These are phyloP conservation scores for Dysphania ambrosioides DNA, from an alignment of 148 eudicot genomes.

Conservation along the genomic window DNA sequence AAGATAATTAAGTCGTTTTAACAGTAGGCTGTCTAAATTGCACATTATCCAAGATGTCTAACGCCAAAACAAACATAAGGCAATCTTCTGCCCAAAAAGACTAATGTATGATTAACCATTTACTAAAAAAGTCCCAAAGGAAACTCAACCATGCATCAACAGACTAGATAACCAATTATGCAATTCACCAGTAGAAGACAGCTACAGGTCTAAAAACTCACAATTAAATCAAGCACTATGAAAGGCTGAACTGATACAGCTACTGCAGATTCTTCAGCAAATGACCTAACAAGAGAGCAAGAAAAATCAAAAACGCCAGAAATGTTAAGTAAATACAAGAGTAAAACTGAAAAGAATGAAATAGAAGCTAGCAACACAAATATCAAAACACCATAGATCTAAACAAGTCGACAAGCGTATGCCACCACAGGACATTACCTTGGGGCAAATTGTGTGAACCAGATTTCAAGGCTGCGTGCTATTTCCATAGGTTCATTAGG, in stretches of 20 bases:
- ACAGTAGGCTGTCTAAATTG: background rate
- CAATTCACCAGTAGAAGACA: background rate
- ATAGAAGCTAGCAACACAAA: background rate
- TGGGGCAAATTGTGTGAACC: slow-evolving; percentile 14
- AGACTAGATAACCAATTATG: background rate
- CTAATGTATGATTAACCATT: background rate
- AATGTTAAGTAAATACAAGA: background rate
- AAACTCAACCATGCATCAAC: background rate
- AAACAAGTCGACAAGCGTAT: slow-evolving; percentile 15
- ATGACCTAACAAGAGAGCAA: background rate
- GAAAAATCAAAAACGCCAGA: background rate
- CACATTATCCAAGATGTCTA: background rate
- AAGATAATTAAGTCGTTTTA: background rate
- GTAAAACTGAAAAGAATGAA: background rate
- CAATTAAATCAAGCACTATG: background rate
- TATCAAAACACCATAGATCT: background rate
- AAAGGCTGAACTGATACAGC: background rate
- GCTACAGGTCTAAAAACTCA: background rate
- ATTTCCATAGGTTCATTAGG: slow-evolving; percentile 3
- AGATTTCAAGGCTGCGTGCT: slow-evolving; percentile 17
- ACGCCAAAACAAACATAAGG: background rate
- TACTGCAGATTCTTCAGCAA: background rate
- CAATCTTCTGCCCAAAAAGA: too few relatives aligned
- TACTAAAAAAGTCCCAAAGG: background rate
- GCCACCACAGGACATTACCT: slow-evolving; percentile 26